Conservation (phyloP, 257 asterid genomes). For the Verbena officinalis region DNA sequence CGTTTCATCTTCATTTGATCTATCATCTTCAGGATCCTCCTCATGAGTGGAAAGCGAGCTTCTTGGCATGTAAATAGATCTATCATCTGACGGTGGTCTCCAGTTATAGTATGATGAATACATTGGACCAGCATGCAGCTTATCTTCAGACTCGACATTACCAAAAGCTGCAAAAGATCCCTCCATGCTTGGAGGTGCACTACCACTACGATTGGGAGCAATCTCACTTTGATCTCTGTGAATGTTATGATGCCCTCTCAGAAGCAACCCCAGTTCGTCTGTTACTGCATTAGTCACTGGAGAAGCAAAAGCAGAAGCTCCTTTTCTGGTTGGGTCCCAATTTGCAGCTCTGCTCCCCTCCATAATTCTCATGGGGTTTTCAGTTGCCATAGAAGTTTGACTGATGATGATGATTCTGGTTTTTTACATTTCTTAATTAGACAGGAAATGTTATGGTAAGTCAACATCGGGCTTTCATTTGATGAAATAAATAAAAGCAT, state of each 20-base stretch:
- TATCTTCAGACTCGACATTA: slow-evolving; percentile 47
- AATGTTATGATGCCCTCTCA: slow-evolving; percentile 51
- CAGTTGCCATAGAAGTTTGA: slow-evolving; percentile 68
- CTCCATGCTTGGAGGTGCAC: slow-evolving; percentile 95
- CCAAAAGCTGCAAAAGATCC: slow-evolving; percentile 69
- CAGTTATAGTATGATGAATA: slow-evolving; percentile 41
- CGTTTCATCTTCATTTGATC: slow-evolving; percentile 44
- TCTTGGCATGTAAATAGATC: slow-evolving; percentile 42
- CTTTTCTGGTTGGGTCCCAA: slow-evolving; percentile 69
- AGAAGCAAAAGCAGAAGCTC: slow-evolving; percentile 45
- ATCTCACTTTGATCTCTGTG: slow-evolving; percentile 45
- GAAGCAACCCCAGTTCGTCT: slow-evolving; percentile 75
- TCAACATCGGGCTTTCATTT: slow-evolving; percentile 5
- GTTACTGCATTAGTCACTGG: slow-evolving; percentile 42
- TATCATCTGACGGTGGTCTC: slow-evolving; percentile 46
- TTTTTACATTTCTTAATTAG: slow-evolving; percentile 40
- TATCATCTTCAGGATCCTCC: slow-evolving; percentile 79
- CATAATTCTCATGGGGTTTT: slow-evolving; percentile 71
- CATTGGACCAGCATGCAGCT: slow-evolving; percentile 44
- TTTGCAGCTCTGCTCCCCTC: slow-evolving; percentile 54
- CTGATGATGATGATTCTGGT: slow-evolving; percentile 19
- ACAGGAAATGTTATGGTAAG: slow-evolving; percentile 19
- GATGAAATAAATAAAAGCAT: slow-evolving; percentile 4
- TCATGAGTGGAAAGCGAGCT: slow-evolving; percentile 71
- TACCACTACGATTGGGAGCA: slow-evolving; percentile 76